phyloP scores from a whole-genome alignment of 2,329 filamentous ascomycete species.

The Microthyrium microscopicum region DNA sequence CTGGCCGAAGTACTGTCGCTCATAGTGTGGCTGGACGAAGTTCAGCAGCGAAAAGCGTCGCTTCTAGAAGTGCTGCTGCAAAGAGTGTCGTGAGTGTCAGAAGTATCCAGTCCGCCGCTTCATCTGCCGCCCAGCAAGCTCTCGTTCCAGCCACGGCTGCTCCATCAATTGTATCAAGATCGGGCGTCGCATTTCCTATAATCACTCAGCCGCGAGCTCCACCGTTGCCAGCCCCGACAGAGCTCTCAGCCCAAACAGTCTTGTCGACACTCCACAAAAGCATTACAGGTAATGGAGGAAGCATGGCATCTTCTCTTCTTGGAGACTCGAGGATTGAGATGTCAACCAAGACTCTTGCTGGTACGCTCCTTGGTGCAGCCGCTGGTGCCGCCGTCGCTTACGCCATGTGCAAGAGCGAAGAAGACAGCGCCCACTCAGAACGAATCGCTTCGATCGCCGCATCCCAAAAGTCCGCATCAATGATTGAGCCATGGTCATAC shows the following conservation, averaged over 20 bases:
- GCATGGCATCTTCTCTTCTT: constrained; percentile 9
- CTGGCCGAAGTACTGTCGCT: too few relatives aligned
- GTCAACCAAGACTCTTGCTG: constrained; percentile 48
- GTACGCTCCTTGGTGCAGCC: constrained; percentile 62
- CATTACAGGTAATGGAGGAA: constrained; percentile 8
- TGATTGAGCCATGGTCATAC: too few relatives aligned
- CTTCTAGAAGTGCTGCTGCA: constrained; percentile 8
- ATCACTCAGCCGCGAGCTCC: constrained; percentile 8
- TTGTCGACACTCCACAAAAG: not conserved
- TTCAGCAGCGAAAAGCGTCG: not conserved
- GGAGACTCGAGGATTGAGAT: constrained; percentile 19
- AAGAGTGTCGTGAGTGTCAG: too few relatives aligned
- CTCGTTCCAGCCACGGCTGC: constrained; percentile 8
- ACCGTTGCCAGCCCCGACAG: constrained; percentile 10
- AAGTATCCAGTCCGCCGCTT: constrained; percentile 13
- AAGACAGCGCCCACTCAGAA: constrained; percentile 18
- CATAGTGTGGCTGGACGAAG: too few relatives aligned
- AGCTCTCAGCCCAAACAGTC: constrained; percentile 9
- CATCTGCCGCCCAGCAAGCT: constrained; percentile 12
- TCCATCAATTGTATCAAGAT: not conserved
- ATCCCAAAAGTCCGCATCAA: too few relatives aligned
- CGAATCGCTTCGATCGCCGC: too few relatives aligned
- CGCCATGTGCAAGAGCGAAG: constrained; percentile 48
- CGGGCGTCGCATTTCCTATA: not conserved
- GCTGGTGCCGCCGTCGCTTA: constrained; percentile 65